Evolutionary conservation across 2,329 filamentous ascomycete species (phyloP), one percentile per base, ranked within the genome.

Genomic region (Beauveria rudraprayagi): DNA sequence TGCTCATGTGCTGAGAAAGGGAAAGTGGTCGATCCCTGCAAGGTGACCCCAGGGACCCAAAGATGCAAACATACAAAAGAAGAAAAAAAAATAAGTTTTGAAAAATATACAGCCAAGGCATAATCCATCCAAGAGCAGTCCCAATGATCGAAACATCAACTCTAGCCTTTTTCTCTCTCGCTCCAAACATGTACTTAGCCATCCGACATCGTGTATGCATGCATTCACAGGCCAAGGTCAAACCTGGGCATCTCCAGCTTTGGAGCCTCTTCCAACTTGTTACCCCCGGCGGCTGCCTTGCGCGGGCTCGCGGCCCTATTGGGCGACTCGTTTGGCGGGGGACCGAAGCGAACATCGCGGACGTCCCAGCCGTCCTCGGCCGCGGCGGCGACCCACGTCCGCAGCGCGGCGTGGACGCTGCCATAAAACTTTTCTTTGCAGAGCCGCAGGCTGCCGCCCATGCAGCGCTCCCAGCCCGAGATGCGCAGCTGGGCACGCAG

Each of bases 401-500:
- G 86, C 65, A 97, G 79, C 2, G 88, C 91, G 67, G 93, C 91
- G 71, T 99, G 94, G 4, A 99, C 90, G 54, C 89, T 86, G 2
- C 90, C 89, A 71, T 99, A 97, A 72, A 97, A 96, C 73, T 97
- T 97, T 74, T 97, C 92, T 73, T 97, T 99, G 79, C 93, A 97
- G 17, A 93, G 88, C 5, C 94, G 86, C 64, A 97, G 78, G 62
- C 87, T 93, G 24, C 84, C 83, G 17, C 92, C 92, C 81, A 97
- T 90, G 66, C 89, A 86, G 67, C 92, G 92, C 74, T 99, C 94
- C 79, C 92, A 96, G 8, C 94, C 93, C 0, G 90, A 95, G 63
- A 92, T 85, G 58, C 85, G 84, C 57, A 97, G 80, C 62, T 93
- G 86, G 19, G 80, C 79, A n/a, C 94, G 88, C 11, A 97, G 81